Evolutionary conservation across 1,139 yeast species (phyloP).

Genomic region (Lodderomyces pseudojiufengensis): DNA sequence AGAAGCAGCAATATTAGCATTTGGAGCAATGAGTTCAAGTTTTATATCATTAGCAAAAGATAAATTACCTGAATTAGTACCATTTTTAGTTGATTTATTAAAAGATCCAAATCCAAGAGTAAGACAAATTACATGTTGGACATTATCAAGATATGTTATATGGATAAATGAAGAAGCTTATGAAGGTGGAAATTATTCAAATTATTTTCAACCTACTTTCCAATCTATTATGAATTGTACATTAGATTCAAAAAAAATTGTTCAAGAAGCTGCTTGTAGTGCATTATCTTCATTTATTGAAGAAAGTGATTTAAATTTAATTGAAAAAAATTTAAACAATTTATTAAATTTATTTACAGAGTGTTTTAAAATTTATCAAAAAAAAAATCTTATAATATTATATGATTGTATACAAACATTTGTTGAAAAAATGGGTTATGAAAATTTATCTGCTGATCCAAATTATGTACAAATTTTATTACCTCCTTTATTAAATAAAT

Average conservation of each 20-base stretch:
- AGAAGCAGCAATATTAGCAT: conserved; percentile 89
- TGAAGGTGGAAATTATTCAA: conserved; percentile 59
- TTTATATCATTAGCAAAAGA: conserved; percentile 69
- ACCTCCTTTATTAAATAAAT: conserved; percentile 77
- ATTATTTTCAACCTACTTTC: conserved; percentile 72
- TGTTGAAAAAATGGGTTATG: conserved; percentile 69
- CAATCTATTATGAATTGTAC: conserved; percentile 72
- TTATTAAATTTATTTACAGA: conserved; percentile 65
- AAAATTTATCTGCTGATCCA: conserved; percentile 49
- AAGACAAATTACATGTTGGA: conserved; percentile 94
- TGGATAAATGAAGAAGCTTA: conserved; percentile 76
- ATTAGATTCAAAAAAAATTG: conserved; percentile 81
- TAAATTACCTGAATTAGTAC: conserved; percentile 76
- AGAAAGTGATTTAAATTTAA: conserved; percentile 61
- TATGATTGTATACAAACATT: conserved; percentile 94
- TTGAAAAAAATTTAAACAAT: conserved; percentile 47
- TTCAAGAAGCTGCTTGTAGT: conserved; percentile 91
- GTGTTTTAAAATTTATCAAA: conserved; percentile 76
- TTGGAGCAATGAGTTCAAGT: conserved; percentile 93
- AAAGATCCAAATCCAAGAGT: conserved; percentile 79
- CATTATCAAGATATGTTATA: conserved; percentile 74
- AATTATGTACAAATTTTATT: conserved; percentile 59
- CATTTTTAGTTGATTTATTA: conserved; percentile 77
- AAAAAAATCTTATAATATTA: conserved; percentile 73
- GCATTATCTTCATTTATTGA: conserved; percentile 84